Conservation (phyloP, 1,284 basidiomycete genomes). For the Pseudozyma pruni region DNA sequence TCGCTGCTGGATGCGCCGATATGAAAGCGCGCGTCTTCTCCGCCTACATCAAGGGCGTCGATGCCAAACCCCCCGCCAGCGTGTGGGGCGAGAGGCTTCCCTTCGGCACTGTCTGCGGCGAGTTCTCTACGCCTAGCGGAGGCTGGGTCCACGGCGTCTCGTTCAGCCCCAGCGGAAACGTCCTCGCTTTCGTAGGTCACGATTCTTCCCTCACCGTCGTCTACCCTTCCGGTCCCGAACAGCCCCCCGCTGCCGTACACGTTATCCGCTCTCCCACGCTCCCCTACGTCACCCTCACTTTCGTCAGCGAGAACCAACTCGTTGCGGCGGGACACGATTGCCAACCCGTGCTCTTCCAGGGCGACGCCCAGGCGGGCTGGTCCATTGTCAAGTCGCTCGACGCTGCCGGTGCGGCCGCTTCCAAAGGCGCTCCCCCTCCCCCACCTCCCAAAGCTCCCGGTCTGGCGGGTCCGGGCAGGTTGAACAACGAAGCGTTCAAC, state of each 20-base stretch:
- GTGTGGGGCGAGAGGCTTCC: constrained; percentile 98
- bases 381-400: constrained; percentile 59
- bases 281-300: constrained; percentile 71
- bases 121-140: constrained; percentile 85
- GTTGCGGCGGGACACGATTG: constrained; percentile 98
- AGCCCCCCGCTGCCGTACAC: constrained; percentile 61
- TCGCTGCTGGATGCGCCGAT: constrained; percentile 93
- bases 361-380: constrained; percentile 58
- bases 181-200: constrained; percentile 87
- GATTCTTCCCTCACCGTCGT: constrained; percentile 64
- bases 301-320: constrained; percentile 76
- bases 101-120: constrained; percentile 96
- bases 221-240: constrained; percentile 61
- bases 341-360: constrained; percentile 77
- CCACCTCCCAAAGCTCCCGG: constrained; percentile 60
- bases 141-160: constrained; percentile 97
- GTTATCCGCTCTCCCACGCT: constrained; percentile 62
- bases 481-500: constrained; percentile 94
- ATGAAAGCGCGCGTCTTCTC: constrained; percentile 98
- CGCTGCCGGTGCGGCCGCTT: constrained; percentile 56
- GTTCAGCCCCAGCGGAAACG: constrained; percentile 94
- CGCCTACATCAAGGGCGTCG: constrained; percentile 99
- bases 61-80: constrained; percentile 84
- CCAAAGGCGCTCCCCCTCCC: constrained; percentile 61
- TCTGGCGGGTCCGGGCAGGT: constrained; percentile 73